Base-by-base conservation (phyloP, 139 green algal species). In the Limnomonas spitsbergensis region DNA sequence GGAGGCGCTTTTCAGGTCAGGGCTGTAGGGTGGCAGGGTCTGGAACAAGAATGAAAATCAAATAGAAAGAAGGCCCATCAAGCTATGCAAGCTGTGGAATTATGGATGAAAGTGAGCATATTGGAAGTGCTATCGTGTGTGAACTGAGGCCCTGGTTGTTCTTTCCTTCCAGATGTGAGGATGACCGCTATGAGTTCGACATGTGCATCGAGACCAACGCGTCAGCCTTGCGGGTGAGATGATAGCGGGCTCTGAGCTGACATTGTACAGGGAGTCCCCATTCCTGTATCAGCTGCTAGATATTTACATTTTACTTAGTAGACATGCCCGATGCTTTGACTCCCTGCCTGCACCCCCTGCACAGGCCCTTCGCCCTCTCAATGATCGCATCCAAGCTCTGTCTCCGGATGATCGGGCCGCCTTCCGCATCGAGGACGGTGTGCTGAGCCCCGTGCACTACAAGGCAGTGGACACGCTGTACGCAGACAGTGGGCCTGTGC, bases 111-210 rank as follows among this genome's bases (percentile, higher is more conserved):
- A n/a, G n/a, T n/a, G n/a, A n/a, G n/a, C n/a, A n/a, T n/a, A n/a
- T n/a, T n/a, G n/a, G n/a, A n/a, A n/a, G n/a, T n/a, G n/a, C n/a
- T n/a, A n/a, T n/a, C n/a, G n/a, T n/a, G n/a, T n/a, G n/a, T n/a
- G n/a, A n/a, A n/a, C n/a, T n/a, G n/a, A n/a, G n/a, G n/a, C n/a
- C n/a, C n/a, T 70, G 29, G 9, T 40, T 77, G 70, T 56, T 7
- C 40, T 40, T 6, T 77, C 83, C 92, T 70, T 93, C 94, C 81
- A 87, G 90, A 42, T 97, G 92, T 66, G 96, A 99, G 85, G 96
- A 99, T 84, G 96, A 99, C 82, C 89, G 95, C 66, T 98, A 94
- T 80, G 95, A 98, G 86, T 91, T 98, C 78, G 95, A 99, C 81
- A 97, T 99, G 89, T 77, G 90, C 37, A 93, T 99, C 1, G 92